Evolutionary conservation across 2,329 filamentous ascomycete genomes (phyloP), one percentile per base, ranked within the genome.

Genomic region (Exophiala sideris): DNA sequence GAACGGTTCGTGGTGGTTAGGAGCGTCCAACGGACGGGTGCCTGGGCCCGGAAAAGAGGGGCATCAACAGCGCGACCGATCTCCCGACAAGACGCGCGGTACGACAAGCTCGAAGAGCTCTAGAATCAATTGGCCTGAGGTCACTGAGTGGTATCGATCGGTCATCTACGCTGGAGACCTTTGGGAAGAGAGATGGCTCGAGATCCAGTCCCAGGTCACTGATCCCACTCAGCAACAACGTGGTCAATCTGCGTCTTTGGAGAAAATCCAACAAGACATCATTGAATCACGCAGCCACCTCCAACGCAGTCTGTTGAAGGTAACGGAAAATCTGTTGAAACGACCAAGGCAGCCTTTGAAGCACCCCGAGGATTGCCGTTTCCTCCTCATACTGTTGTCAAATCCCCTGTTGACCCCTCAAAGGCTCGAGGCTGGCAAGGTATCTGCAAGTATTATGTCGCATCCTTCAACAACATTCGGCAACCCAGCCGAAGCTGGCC

Each of bases 1-100:
- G 66, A 94, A 94, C 65, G 88, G 87, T 2, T 82, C 81, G 6
- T 92, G 88, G 89, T 92, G 88, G 88, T 85, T 86, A 44, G 87
- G 86, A 1, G 54, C 57, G 2, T 46, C 57, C 2, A 33, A 33
- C 6, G 79, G 79, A 45, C 76, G 80, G 64, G 63, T 65, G 62
- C 58, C 71, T 67, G 41, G 21, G 14, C 39, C 53, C 1, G 52
- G 52, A 62, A 66, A 61, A 62, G 59, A 60, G 5, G 8, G 21
- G 16, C 46, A 52, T 51, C 66, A 56, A 67, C 70, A 54, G 62
- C 71, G 71, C 60, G 70, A 71, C 24, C 68, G 67, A 40, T 62
- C 58, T 11, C 54, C 65, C 6, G 64, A 65, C 29, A 61, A 62
- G 11, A 63, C 64, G 41, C 67, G 67, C 34, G 58, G 66, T 12